Evolutionary conservation across 192 early-diverging fungal genomes (phyloP).

Genomic region (Entophlyctis luteolus): DNA sequence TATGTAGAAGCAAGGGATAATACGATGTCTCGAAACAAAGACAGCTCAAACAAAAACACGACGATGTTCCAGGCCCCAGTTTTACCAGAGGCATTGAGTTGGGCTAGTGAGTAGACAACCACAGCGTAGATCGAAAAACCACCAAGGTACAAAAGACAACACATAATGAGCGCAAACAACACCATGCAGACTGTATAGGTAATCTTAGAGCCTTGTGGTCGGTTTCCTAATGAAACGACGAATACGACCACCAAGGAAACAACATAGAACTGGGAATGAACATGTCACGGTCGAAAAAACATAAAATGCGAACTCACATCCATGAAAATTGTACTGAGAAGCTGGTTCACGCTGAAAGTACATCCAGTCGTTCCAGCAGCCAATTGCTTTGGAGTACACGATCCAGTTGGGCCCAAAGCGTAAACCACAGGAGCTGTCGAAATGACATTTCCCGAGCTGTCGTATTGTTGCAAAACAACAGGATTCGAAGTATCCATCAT

Average conservation of each 20-base stretch:
- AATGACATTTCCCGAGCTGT: not conserved
- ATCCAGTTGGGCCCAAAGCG: constrained; percentile 32
- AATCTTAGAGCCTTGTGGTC: constrained; percentile 41
- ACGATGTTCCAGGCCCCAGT: not conserved
- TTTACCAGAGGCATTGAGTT: not conserved
- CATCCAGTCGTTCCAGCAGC: constrained; percentile 11
- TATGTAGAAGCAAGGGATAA: constrained; percentile 55
- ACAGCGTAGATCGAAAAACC: constrained; percentile 21
- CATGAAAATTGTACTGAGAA: constrained; percentile 44
- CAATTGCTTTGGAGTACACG: not conserved
- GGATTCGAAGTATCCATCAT: constrained; percentile 22
- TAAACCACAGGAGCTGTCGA: constrained; percentile 35
- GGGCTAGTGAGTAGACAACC: not conserved
- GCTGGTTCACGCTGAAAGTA: constrained; percentile 36
- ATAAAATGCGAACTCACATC: constrained; percentile 8
- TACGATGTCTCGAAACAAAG: constrained; percentile 12
- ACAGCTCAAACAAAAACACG: not conserved
- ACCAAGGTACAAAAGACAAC: constrained; percentile 31
- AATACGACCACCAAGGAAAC: constrained; percentile 38
- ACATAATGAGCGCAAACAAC: constrained; percentile 37
- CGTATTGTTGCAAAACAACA: constrained; percentile 20
- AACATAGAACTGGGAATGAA: constrained; percentile 27
- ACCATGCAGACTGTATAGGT: constrained; percentile 36
- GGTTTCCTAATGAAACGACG: constrained; percentile 46
- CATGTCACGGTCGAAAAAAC: constrained; percentile 14